Percentiles rank a stretch among this genome's conserved stretches.
Evolutionary conservation across 371 early-diverging fungal genomes (phyloP).

Genomic region (Phascolomyces articulosus): DNA sequence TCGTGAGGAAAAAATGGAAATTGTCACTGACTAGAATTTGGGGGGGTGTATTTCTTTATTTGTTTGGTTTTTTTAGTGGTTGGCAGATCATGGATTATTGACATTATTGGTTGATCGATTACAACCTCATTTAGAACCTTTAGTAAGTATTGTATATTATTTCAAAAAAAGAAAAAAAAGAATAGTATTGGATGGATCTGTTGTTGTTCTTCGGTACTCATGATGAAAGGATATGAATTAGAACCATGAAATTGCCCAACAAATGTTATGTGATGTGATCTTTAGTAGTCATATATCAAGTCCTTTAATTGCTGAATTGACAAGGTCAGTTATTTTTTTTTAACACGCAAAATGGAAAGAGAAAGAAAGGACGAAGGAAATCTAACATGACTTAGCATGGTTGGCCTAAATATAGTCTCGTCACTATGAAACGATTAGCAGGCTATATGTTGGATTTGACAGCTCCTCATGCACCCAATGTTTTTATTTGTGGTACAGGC

Average conservation of each 20-base stretch:
- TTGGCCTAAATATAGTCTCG: slow-evolving; percentile 8
- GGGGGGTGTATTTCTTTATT: neutral
- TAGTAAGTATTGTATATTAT: too few relatives aligned
- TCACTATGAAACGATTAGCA: slow-evolving; percentile 15
- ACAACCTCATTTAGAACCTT: slow-evolving; percentile 13
- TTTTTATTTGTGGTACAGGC: slow-evolving; percentile 9
- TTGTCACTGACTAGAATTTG: too few relatives aligned
- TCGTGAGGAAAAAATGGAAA: too few relatives aligned
- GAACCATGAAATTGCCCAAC: slow-evolving; percentile 23
- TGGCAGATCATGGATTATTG: slow-evolving; percentile 22
- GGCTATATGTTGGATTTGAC: slow-evolving; percentile 18
- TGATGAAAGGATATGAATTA: too few relatives aligned
- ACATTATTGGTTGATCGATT: slow-evolving; percentile 20
- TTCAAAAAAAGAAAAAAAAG: too few relatives aligned
- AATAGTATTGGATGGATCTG: too few relatives aligned
- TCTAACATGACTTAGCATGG: too few relatives aligned
- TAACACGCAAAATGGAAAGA: too few relatives aligned
- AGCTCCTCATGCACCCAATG: slow-evolving; percentile 15
- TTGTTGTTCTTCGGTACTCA: too few relatives aligned
- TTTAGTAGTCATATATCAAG: slow-evolving; percentile 3
- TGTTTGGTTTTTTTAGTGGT: slow-evolving; percentile 12
- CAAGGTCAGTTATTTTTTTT: slow-evolving; percentile 12
- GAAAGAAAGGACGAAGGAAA: too few relatives aligned
- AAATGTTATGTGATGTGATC: slow-evolving; percentile 21
- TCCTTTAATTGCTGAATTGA: slow-evolving; percentile 10